phyloP scores from a whole-genome alignment of 2,329 filamentous ascomycete genomes.

The Penicillium psychrosexuale region DNA sequence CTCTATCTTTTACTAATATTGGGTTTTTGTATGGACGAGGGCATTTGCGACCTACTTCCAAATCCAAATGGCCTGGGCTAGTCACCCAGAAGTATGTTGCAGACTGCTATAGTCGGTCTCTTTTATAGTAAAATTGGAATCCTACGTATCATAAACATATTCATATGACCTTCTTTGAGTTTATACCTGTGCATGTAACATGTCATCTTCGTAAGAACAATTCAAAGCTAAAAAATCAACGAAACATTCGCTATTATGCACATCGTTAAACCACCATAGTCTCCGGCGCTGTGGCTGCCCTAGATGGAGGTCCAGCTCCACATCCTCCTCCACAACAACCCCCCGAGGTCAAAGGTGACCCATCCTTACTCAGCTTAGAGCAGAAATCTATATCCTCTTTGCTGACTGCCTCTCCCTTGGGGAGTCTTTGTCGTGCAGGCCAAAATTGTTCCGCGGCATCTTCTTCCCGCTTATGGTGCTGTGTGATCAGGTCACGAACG shows the following conservation, averaged over 20 bases:
- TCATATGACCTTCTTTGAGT: background rate
- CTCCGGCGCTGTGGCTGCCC: slow-evolving; percentile 12
- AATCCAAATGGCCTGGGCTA: background rate
- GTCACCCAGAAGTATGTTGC: background rate
- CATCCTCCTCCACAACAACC: slow-evolving; percentile 24
- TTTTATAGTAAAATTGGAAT: background rate
- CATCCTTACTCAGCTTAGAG: slow-evolving; percentile 17
- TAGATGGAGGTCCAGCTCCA: slow-evolving; percentile 6
- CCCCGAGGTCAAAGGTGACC: slow-evolving; percentile 2
- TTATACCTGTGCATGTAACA: background rate
- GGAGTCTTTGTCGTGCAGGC: slow-evolving; percentile 47
- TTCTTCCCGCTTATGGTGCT: slow-evolving; percentile 49
- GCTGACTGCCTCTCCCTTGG: slow-evolving; percentile 23
- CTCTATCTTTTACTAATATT: background rate
- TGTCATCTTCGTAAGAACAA: background rate
- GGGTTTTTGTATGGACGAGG: background rate
- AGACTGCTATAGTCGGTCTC: background rate
- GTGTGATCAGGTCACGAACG: slow-evolving; percentile 49
- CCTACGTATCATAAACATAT: background rate
- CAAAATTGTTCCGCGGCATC: slow-evolving; percentile 50
- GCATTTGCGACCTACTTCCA: background rate
- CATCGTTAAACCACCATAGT: slow-evolving; percentile 16
- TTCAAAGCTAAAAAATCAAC: background rate
- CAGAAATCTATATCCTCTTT: slow-evolving; percentile 35
- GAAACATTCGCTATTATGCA: background rate